Conservation (phyloP, 208 protist species). For the Trypanosomatidae sp. region DNA sequence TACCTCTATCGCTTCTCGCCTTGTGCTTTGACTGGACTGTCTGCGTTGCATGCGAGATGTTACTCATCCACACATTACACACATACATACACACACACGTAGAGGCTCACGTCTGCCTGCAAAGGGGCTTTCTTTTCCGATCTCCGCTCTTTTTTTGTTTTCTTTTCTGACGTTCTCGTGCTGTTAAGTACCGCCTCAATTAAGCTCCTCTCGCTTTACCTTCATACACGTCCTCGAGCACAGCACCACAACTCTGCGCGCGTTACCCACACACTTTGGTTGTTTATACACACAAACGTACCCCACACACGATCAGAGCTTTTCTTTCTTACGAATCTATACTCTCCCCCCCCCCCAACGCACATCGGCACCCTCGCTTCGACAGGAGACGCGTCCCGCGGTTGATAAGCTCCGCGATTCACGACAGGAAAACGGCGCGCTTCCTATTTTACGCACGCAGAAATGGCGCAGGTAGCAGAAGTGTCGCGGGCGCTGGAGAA, state of each 20-base stretch:
- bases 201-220: neutral
- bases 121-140: conserved; percentile 3
- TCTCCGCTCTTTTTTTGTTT: conserved; percentile 1
- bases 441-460: neutral
- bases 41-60: neutral
- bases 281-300: conserved; percentile 1
- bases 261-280: neutral
- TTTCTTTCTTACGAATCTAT: neutral
- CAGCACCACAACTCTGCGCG: neutral
- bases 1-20: conserved; percentile 1
- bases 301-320: conserved; percentile 4
- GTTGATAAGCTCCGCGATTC: neutral
- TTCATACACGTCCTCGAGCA: neutral
- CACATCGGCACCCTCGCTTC: neutral
- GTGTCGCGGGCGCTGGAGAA: conserved; percentile 78
- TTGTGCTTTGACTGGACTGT: conserved; percentile 4
- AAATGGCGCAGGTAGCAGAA: conserved; percentile 71
- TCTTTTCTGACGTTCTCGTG: conserved; percentile 1
- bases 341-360: neutral
- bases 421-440: neutral
- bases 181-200: neutral
- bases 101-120: neutral
- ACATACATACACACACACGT: neutral
- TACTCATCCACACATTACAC: neutral
- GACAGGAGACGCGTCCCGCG: neutral